Evolutionary conservation across 768 basidiomycete species (phyloP).

Genomic region (Lentinus brumalis): DNA sequence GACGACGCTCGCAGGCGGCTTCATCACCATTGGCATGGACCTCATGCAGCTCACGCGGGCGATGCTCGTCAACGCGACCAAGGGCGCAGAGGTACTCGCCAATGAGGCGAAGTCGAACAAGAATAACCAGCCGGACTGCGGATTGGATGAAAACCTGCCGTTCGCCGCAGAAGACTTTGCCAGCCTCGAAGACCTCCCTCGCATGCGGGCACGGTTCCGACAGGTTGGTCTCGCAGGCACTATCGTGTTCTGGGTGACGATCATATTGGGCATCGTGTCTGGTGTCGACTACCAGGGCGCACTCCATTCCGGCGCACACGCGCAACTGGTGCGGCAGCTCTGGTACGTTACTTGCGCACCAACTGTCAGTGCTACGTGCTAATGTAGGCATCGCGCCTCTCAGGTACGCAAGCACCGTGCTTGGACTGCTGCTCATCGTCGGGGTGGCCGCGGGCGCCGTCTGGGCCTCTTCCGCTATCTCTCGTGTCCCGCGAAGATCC

Average conservation of each 20-base stretch:
- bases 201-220: slow-evolving; percentile 1
- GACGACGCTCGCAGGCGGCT: slow-evolving; percentile 16
- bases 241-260: slow-evolving; percentile 4
- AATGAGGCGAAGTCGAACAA: not conserved
- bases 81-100: not conserved
- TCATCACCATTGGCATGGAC: slow-evolving; percentile 19
- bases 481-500: not conserved
- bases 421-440: slow-evolving; percentile 2
- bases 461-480: slow-evolving; percentile 1
- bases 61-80: slow-evolving; percentile 10
- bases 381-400: not conserved
- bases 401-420: slow-evolving; percentile 9
- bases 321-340: slow-evolving; percentile 4
- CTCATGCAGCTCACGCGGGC: slow-evolving; percentile 11
- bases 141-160: no score
- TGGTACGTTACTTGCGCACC: slow-evolving; percentile 1
- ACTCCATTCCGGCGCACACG: not conserved
- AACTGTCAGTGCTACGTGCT: not conserved
- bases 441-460: not conserved
- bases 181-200: slow-evolving; percentile 6
- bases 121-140: not conserved
- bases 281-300: slow-evolving; percentile 5
- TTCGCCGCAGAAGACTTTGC: not conserved
- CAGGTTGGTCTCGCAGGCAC: not conserved
- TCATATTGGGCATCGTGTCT: slow-evolving; percentile 3